phyloP scores from a whole-genome alignment of 2,329 filamentous ascomycete genomes.

The Trichoderma guizhouense region DNA sequence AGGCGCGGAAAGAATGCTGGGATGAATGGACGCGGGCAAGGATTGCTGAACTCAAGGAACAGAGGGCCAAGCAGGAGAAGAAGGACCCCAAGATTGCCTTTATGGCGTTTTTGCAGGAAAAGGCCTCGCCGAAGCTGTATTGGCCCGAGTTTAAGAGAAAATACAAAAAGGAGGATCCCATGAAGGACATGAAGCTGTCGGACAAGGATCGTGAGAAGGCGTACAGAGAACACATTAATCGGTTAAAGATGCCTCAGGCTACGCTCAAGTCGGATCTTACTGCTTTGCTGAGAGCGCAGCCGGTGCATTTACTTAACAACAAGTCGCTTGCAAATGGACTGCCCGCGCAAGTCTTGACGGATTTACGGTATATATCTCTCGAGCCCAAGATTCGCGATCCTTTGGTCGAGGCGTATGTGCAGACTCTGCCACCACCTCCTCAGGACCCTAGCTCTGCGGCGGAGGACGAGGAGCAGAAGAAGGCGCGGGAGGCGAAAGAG shows the following conservation, averaged over 20 bases:
- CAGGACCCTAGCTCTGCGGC: constrained; percentile 38
- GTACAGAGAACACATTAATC: constrained; percentile 70
- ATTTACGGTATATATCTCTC: constrained; percentile 68
- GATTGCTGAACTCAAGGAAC: constrained; percentile 69
- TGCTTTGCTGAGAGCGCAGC: constrained; percentile 59
- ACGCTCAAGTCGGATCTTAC: constrained; percentile 68
- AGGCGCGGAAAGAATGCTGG: constrained; percentile 76
- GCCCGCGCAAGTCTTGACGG: constrained; percentile 59
- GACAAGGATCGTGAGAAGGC: constrained; percentile 78
- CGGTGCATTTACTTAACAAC: constrained; percentile 57
- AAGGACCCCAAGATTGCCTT: constrained; percentile 81
- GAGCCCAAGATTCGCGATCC: constrained; percentile 58
- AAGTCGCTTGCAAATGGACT: constrained; percentile 54
- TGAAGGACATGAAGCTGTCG: constrained; percentile 68
- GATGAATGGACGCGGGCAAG: constrained; percentile 77
- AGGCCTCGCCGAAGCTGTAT: constrained; percentile 87
- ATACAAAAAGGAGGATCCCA: constrained; percentile 73
- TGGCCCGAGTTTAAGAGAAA: constrained; percentile 97
- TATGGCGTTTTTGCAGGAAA: constrained; percentile 72
- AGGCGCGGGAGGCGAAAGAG: constrained; percentile 48
- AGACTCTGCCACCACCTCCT: constrained; percentile 59
- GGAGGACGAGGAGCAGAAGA: constrained; percentile 51
- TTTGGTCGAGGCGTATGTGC: constrained; percentile 64
- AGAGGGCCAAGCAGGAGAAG: constrained; percentile 72
- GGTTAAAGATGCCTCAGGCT: constrained; percentile 62